Evolutionary conservation across 805 yeast species (phyloP).

Genomic region (Suhomyces tanzawaensis): DNA sequence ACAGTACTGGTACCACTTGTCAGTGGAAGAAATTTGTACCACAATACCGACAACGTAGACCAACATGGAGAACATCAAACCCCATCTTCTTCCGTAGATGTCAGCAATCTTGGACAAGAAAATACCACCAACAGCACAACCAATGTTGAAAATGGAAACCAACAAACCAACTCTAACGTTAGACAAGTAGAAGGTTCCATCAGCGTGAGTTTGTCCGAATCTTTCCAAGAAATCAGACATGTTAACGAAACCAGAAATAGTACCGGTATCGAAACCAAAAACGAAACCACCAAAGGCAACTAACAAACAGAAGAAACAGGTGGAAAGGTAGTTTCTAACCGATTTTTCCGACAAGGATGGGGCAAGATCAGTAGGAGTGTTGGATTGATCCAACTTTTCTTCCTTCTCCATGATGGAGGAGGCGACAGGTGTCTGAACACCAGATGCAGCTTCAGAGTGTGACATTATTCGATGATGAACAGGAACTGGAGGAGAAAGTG

Average conservation of each 20-base stretch:
- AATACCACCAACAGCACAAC: constrained; percentile 30
- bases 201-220: constrained; percentile 18
- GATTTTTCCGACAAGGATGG: constrained; percentile 16
- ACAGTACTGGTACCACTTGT: constrained; percentile 24
- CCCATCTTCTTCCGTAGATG: constrained; percentile 26
- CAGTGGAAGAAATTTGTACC: constrained; percentile 21
- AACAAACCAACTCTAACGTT: constrained; percentile 25
- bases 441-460: constrained; percentile 25
- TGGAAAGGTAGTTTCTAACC: constrained; percentile 30
- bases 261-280: constrained; percentile 31
- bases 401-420: constrained; percentile 25
- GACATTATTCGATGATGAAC: constrained; percentile 17
- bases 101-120: constrained; percentile 23
- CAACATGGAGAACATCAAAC: constrained; percentile 25
- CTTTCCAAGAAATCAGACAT: constrained; percentile 22
- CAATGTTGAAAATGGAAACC: constrained; percentile 29
- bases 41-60: constrained; percentile 28
- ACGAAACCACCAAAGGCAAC: constrained; percentile 31
- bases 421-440: constrained; percentile 33
- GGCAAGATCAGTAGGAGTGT: constrained; percentile 16
- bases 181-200: constrained; percentile 20
- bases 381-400: constrained; percentile 14
- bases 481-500: neutral
- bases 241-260: constrained; percentile 31
- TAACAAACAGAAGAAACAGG: constrained; percentile 29